phyloP scores from a whole-genome alignment of 371 early-diverging fungal genomes.

The Rhizopus microsporus region DNA sequence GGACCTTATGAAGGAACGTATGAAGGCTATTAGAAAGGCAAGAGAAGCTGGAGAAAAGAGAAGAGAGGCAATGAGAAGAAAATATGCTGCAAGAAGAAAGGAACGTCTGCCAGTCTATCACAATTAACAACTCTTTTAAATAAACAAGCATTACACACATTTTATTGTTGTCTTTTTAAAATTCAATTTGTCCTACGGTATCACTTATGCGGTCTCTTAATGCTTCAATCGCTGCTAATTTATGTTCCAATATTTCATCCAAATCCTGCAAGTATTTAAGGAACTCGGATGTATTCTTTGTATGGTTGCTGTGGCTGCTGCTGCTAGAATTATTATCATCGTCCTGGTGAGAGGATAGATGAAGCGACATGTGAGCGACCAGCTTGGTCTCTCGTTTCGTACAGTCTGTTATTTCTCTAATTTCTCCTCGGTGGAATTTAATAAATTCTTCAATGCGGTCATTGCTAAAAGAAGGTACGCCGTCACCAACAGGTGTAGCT shows the following conservation, averaged over 20 bases:
- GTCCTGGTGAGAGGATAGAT: conserved; percentile 38
- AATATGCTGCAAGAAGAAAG: conserved; percentile 1
- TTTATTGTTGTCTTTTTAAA: conserved; percentile 17
- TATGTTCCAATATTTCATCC: conserved; percentile 60
- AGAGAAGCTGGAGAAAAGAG: background rate
- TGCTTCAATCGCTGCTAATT: conserved; percentile 52
- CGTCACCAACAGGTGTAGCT: conserved; percentile 4
- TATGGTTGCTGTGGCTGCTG: background rate
- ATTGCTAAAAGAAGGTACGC: conserved; percentile 27
- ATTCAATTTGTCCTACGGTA: conserved; percentile 36
- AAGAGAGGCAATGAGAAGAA: background rate
- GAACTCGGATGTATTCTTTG: conserved; percentile 22
- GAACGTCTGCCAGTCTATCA: background rate
- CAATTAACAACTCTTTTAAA: no score
- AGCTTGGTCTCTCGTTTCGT: conserved; percentile 81
- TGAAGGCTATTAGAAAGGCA: background rate
- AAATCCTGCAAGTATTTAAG: conserved; percentile 55
- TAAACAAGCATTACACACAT: no score
- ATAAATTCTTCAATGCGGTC: conserved; percentile 71
- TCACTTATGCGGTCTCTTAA: conserved; percentile 52
- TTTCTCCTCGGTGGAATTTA: conserved; percentile 76
- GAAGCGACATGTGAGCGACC: conserved; percentile 70
- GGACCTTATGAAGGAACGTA: background rate
- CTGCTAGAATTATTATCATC: conserved; percentile 10
- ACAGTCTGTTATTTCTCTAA: conserved; percentile 78